Conservation (phyloP, 495 filamentous ascomycete genomes). For the Aspergillus ostianus region DNA sequence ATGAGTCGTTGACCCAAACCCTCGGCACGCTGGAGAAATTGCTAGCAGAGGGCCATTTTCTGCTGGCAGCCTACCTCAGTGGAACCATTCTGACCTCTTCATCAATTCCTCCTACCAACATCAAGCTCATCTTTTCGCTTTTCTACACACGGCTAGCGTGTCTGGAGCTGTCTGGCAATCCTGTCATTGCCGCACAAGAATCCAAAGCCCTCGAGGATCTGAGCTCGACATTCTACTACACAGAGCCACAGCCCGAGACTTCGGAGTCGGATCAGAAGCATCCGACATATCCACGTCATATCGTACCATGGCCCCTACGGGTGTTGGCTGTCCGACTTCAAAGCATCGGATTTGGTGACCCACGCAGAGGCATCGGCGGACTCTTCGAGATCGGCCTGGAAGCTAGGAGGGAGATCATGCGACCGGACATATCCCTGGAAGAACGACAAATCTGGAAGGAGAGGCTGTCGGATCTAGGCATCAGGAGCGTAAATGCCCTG, state of each 20-base stretch:
- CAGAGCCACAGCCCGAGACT: slow-evolving; percentile 25
- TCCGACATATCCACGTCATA: slow-evolving; percentile 40
- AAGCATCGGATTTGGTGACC: slow-evolving; percentile 78
- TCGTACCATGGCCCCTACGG: slow-evolving; percentile 85
- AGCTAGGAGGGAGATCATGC: slow-evolving; percentile 56
- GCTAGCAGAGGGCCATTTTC: slow-evolving; percentile 66
- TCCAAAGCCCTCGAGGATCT: slow-evolving; percentile 81
- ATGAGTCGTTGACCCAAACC: slow-evolving; percentile 36
- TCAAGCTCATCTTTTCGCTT: slow-evolving; percentile 66
- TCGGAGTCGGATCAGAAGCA: slow-evolving; percentile 33
- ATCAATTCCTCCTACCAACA: slow-evolving; percentile 52
- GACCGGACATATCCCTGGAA: slow-evolving; percentile 21
- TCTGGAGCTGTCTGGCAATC: slow-evolving; percentile 69
- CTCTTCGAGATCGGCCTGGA: slow-evolving; percentile 87
- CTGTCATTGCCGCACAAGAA: slow-evolving; percentile 77
- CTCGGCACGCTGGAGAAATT: slow-evolving; percentile 60
- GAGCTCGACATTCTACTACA: slow-evolving; percentile 67
- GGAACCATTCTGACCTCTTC: slow-evolving; percentile 44
- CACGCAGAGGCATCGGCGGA: slow-evolving; percentile 77
- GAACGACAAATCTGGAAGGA: slow-evolving; percentile 62
- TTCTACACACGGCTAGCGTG: slow-evolving; percentile 83
- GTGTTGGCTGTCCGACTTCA: slow-evolving; percentile 79
- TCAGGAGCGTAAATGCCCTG: slow-evolving; percentile 74
- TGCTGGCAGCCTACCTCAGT: slow-evolving; percentile 53
- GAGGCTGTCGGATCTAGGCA: slow-evolving; percentile 69